Evolutionary conservation across 1,284 basidiomycete species (phyloP).

Genomic region (Trichosporon asahii): DNA sequence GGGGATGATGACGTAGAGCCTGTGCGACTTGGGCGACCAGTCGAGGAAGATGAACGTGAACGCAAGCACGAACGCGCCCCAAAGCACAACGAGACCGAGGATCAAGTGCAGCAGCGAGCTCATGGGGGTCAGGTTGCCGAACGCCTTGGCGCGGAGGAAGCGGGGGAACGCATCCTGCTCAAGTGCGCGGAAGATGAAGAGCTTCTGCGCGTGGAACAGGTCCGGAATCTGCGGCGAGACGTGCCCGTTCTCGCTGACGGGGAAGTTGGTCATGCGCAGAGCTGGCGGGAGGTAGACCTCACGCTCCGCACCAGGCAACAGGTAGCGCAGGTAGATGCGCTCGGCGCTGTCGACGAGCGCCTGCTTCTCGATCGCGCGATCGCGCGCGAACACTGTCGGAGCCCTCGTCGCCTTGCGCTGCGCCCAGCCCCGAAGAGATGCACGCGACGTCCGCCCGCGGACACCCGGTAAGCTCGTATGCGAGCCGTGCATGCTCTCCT

Average conservation of each 20-base stretch:
- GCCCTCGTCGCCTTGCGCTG: conserved; percentile 53
- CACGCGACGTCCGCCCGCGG: neutral
- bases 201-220: conserved; percentile 95
- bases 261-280: conserved; percentile 51
- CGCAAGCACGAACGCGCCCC: conserved; percentile 83
- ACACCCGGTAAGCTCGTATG: neutral
- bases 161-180: conserved; percentile 96
- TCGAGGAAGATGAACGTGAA: conserved; percentile 94
- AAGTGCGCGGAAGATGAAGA: conserved; percentile 95
- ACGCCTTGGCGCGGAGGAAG: conserved; percentile 92
- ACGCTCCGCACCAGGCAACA: conserved; percentile 61
- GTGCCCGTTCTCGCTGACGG: conserved; percentile 62
- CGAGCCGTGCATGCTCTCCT: conserved; percentile 16
- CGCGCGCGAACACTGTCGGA: conserved; percentile 82
- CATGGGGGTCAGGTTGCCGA: conserved; percentile 91
- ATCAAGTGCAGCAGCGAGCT: conserved; percentile 79
- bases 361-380: conserved; percentile 79
- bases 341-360: conserved; percentile 91
- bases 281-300: conserved; percentile 86
- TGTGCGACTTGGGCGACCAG: conserved; percentile 77
- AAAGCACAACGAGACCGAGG: conserved; percentile 78
- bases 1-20: conserved; percentile 95
- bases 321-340: conserved; percentile 89
- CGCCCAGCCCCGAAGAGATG: conserved; percentile 12
- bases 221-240: conserved; percentile 89